These are phyloP conservation scores for Dinochytrium kinnereticum DNA, from an alignment of 371 early-diverging fungal genomes.

Conservation along the genomic window DNA sequence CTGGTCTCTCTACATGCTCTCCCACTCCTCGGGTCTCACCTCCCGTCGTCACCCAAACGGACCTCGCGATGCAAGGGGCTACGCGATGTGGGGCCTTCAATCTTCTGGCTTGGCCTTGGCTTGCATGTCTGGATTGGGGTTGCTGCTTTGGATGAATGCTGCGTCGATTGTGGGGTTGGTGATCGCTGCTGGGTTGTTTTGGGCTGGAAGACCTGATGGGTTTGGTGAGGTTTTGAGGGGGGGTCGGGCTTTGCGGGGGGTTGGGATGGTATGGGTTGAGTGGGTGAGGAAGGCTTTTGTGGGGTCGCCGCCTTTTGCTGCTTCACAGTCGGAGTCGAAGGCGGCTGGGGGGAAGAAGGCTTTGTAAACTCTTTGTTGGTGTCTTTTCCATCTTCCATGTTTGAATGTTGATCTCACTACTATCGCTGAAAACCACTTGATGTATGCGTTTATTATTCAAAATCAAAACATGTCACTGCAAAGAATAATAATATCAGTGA, in stretches of 20 bases:
- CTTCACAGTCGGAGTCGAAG: no score
- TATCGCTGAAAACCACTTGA: no score
- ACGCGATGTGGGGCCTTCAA: slow-evolving; percentile 3
- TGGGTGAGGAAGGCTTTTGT: no score
- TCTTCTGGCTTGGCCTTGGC: not conserved
- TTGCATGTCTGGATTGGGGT: not conserved
- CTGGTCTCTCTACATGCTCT: slow-evolving; percentile 25
- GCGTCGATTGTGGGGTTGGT: not conserved
- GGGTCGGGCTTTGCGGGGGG: not conserved
- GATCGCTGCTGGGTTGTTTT: not conserved
- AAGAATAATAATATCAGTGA: no score
- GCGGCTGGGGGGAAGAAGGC: no score
- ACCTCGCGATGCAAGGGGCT: not conserved
- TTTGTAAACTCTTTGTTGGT: no score
- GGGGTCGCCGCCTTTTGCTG: no score
- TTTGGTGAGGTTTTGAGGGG: not conserved
- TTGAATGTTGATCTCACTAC: no score
- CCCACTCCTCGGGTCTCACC: not conserved
- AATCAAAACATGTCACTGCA: no score
- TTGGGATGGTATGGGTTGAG: not conserved
- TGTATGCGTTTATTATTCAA: no score
- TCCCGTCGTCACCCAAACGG: slow-evolving; percentile 1
- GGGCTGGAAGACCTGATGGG: slow-evolving; percentile 1
- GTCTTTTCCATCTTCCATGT: no score
- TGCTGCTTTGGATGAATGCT: not conserved